Percentiles rank a stretch among this genome's conserved stretches.
These are phyloP conservation scores for Paspalum notatum DNA, from an alignment of 176 grass and related monocot species.

Conservation along the genomic window DNA sequence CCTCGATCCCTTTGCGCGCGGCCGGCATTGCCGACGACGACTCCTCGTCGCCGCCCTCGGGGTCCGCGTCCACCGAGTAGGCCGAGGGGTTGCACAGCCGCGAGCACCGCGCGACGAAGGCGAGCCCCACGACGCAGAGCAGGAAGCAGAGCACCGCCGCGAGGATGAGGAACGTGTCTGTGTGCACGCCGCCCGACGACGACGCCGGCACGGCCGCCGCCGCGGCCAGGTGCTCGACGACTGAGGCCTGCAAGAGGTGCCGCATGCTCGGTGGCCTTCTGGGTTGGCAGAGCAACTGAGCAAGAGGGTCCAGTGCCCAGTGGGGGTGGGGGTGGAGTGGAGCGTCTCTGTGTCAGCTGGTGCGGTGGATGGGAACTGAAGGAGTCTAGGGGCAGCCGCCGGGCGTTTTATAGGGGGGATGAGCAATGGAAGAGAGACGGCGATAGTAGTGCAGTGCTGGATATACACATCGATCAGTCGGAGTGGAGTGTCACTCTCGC, in stretches of 20 bases:
- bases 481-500: conserved; percentile 17
- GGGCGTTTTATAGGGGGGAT: conserved; percentile 18
- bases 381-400: background rate
- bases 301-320: conserved; percentile 22
- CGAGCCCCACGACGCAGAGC: conserved; percentile 73
- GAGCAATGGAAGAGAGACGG: background rate
- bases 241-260: conserved; percentile 1
- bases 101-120: conserved; percentile 65
- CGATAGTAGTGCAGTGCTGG: background rate
- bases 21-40: background rate
- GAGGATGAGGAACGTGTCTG: conserved; percentile 69
- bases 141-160: conserved; percentile 68
- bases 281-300: background rate
- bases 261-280: conserved; percentile 12
- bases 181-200: conserved; percentile 32
- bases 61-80: conserved; percentile 34
- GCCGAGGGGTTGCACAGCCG: conserved; percentile 49
- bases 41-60: background rate
- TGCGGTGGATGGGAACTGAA: background rate
- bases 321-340: conserved; percentile 10
- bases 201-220: background rate
- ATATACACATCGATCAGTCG: background rate
- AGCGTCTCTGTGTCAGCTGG: background rate
- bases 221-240: conserved; percentile 32
- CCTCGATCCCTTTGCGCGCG: conserved; percentile 53